These are phyloP conservation scores for Penicillium sp. DNA, from an alignment of 2,329 filamentous ascomycete genomes.

Conservation along the genomic window DNA sequence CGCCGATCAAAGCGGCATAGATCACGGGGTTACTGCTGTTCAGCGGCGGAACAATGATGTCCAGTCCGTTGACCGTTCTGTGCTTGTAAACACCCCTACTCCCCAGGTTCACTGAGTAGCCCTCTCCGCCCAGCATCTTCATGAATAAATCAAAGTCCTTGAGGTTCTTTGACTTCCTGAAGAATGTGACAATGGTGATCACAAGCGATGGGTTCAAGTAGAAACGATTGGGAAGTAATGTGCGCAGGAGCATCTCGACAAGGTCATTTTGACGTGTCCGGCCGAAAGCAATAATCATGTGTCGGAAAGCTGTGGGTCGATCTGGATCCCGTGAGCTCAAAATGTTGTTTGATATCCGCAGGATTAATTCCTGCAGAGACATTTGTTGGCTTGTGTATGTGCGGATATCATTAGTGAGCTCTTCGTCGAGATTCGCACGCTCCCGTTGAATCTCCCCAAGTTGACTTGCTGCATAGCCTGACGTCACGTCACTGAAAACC, in stretches of 20 bases:
- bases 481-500: conserved; percentile 35
- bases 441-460: conserved; percentile 18
- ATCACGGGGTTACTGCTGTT: conserved; percentile 36
- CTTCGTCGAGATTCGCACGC: conserved; percentile 28
- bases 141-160: conserved; percentile 45
- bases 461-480: conserved; percentile 26
- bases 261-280: conserved; percentile 43
- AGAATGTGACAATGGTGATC: conserved; percentile 39
- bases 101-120: conserved; percentile 38
- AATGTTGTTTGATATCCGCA: conserved; percentile 39
- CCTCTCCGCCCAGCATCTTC: conserved; percentile 37
- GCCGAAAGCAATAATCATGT: conserved; percentile 42
- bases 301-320: conserved; percentile 33
- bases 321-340: conserved; percentile 40
- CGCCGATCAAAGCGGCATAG: conserved; percentile 38
- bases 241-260: conserved; percentile 40
- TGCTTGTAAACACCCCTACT: conserved; percentile 26
- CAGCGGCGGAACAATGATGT: conserved; percentile 39
- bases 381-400: conserved; percentile 32
- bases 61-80: conserved; percentile 37
- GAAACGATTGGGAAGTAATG: conserved; percentile 42
- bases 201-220: conserved; percentile 38
- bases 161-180: conserved; percentile 43
- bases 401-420: conserved; percentile 32
- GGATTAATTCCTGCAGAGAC: conserved; percentile 38